phyloP scores from a whole-genome alignment of 1,284 basidiomycete species.

The Trichosporon coremiiforme region DNA sequence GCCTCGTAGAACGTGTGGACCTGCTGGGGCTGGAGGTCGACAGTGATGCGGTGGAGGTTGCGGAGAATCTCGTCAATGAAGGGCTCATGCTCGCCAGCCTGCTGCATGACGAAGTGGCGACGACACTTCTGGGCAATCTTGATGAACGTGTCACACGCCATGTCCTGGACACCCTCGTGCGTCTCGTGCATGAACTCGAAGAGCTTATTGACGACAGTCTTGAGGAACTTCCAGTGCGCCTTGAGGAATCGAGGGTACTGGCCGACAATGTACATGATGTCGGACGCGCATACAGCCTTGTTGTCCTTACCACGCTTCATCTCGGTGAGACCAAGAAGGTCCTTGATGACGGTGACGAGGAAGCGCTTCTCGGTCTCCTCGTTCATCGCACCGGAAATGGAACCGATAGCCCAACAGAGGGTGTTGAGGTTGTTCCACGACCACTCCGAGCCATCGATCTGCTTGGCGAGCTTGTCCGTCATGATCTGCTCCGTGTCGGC shows the following conservation, averaged over 20 bases:
- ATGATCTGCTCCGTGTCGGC: constrained; percentile 94
- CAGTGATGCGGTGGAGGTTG: constrained; percentile 87
- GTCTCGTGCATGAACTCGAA: constrained; percentile 99
- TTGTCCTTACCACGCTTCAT: constrained; percentile 99
- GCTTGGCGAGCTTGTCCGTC: constrained; percentile 94
- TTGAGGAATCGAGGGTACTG: constrained; percentile 99
- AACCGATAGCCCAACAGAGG: constrained; percentile 99
- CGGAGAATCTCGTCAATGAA: constrained; percentile 98
- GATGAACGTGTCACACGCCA: constrained; percentile 99
- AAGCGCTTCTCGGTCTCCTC: constrained; percentile 99
- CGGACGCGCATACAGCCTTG: constrained; percentile 98
- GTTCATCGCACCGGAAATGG: constrained; percentile 99
- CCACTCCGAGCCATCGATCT: constrained; percentile 98
- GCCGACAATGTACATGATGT: constrained; percentile 99
- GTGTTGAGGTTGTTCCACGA: constrained; percentile 99
- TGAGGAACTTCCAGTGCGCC: constrained; percentile 99
- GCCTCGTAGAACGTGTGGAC: constrained; percentile 98
- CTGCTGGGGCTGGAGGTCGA: constrained; percentile 92
- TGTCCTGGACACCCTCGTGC: constrained; percentile 99
- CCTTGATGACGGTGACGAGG: constrained; percentile 98
- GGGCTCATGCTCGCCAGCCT: constrained; percentile 94
- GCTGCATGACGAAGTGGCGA: constrained; percentile 98
- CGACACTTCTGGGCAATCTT: constrained; percentile 99
- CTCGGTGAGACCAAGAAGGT: constrained; percentile 92
- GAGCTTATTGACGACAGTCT: constrained; percentile 99